phyloP scores from a whole-genome alignment of 257 asterid species.

The Fraxinus anomala region DNA sequence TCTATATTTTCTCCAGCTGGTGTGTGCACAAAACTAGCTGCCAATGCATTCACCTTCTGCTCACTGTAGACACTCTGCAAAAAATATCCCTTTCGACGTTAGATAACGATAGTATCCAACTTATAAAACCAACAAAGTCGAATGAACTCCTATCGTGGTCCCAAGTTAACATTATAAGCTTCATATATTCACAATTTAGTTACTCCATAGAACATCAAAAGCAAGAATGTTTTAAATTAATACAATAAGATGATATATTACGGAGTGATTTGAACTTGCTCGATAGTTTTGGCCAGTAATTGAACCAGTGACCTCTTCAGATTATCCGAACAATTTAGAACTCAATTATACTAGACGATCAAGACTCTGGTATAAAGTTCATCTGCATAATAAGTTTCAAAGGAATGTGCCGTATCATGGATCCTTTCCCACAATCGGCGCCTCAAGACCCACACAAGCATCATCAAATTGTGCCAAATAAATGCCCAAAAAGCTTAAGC shows the following conservation, averaged over 20 bases:
- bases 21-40: slow-evolving; percentile 82
- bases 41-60: slow-evolving; percentile 91
- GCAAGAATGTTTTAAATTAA: background rate
- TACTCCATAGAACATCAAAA: background rate
- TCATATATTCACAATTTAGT: background rate
- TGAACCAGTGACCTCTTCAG: background rate
- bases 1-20: slow-evolving; percentile 95
- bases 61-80: slow-evolving; percentile 91
- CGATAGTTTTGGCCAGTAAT: background rate
- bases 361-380: background rate
- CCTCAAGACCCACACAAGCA: background rate
- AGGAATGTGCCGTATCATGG: background rate
- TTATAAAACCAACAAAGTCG: slow-evolving; percentile 13
- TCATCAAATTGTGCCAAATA: background rate
- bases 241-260: background rate
- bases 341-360: background rate
- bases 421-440: background rate
- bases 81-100: slow-evolving; percentile 25
- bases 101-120: slow-evolving; percentile 20
- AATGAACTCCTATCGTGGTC: slow-evolving; percentile 22
- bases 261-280: background rate
- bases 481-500: background rate
- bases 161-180: slow-evolving; percentile 15
- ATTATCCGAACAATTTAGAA: slow-evolving; percentile 5
- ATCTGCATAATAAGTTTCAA: background rate